Percentiles rank a stretch among this genome's conserved stretches.
Conservation (phyloP, 345 rosid species). For the Erysimum cheiranthoides region DNA sequence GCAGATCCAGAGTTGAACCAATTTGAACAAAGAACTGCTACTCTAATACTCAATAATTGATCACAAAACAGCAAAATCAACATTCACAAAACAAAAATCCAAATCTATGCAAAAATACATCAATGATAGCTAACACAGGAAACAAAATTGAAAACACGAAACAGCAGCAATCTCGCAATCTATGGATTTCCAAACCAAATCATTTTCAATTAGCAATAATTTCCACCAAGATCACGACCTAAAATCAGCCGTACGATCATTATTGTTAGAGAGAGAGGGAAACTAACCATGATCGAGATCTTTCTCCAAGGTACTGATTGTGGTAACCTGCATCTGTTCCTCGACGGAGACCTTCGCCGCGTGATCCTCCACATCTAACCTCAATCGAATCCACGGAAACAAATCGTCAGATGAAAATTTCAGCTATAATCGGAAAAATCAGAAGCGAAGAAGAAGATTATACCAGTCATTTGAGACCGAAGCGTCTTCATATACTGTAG, state of each 20-base stretch:
- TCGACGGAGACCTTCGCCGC: constrained; percentile 70
- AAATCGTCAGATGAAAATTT: background rate
- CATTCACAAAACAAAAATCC: background rate
- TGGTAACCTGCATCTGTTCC: constrained; percentile 65
- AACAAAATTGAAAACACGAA: background rate
- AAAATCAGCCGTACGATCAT: constrained; percentile 8
- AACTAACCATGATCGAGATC: constrained; percentile 60
- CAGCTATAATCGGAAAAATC: background rate
- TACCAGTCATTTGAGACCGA: constrained; percentile 83
- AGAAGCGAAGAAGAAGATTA: constrained; percentile 1
- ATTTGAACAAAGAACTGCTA: background rate
- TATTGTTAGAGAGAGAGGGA: background rate
- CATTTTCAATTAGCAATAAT: background rate
- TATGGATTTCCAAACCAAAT: background rate
- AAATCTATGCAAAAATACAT: background rate
- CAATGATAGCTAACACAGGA: constrained; percentile 10
- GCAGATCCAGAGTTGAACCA: constrained; percentile 9
- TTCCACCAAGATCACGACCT: constrained; percentile 13
- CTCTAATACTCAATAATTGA: constrained; percentile 10
- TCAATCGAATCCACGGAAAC: constrained; percentile 12
- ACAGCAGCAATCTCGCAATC: background rate
- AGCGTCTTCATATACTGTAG: constrained; percentile 78
- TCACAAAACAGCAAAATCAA: constrained; percentile 19
- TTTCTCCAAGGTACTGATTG: constrained; percentile 60
- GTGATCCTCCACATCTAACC: constrained; percentile 80